Evolutionary conservation across 768 basidiomycete genomes (phyloP).

Genomic region (Tubosaeta sp.): DNA sequence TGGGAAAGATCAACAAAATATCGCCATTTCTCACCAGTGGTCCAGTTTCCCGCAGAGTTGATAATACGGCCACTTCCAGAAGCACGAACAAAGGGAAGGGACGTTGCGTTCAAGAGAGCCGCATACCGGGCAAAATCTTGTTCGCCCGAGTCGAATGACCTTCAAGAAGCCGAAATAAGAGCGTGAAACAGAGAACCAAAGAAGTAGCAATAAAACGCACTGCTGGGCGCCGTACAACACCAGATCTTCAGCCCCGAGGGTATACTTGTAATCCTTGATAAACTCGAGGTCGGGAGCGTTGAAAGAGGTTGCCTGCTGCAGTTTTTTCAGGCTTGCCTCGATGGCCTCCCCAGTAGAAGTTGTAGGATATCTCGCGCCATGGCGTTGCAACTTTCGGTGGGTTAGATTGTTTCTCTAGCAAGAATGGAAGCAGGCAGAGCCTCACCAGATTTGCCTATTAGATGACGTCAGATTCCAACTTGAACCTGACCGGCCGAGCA

Average conservation of each 20-base stretch:
- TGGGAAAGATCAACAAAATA: not conserved
- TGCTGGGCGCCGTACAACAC: conserved; percentile 63
- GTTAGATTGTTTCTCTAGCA: not conserved
- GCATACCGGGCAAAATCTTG: conserved; percentile 50
- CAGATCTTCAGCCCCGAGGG: conserved; percentile 52
- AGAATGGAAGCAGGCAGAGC: not conserved
- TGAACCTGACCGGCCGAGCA: no score
- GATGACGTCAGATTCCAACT: not conserved
- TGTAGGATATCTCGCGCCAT: conserved; percentile 75
- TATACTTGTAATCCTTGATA: conserved; percentile 50
- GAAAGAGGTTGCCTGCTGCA: conserved; percentile 44
- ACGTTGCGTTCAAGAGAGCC: conserved; percentile 37
- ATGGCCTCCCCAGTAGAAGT: conserved; percentile 39
- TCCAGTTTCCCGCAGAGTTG: conserved; percentile 65
- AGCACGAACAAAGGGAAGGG: conserved; percentile 49
- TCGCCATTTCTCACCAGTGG: conserved; percentile 40
- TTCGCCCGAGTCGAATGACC: conserved; percentile 49
- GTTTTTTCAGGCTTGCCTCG: conserved; percentile 44
- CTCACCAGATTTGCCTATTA: conserved; percentile 17
- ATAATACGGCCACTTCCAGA: conserved; percentile 52
- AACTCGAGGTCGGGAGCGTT: conserved; percentile 47
- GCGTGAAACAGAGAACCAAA: conserved; percentile 12
- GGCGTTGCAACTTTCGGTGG: conserved; percentile 59
- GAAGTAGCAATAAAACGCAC: conserved; percentile 59
- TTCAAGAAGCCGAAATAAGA: conserved; percentile 10